phyloP scores from a whole-genome alignment of 371 early-diverging fungal species.

The Zychaea mexicana region DNA sequence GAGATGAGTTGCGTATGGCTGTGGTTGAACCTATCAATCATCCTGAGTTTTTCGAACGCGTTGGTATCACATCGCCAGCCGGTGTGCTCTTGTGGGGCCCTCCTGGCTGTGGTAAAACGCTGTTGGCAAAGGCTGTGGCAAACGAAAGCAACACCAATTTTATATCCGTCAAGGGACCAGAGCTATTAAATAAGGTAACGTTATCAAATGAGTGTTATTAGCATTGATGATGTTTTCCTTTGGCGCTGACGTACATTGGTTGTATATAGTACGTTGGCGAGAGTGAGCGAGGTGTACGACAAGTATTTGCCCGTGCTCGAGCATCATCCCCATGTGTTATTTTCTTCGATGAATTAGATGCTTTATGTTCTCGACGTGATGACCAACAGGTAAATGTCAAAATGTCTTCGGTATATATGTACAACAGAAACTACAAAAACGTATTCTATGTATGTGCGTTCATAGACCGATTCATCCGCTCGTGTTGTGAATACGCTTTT shows the following conservation, averaged over 20 bases:
- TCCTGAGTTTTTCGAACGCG: slow-evolving; percentile 88
- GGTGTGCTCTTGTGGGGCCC: slow-evolving; percentile 99
- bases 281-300: slow-evolving; percentile 97
- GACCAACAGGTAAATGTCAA: slow-evolving; percentile 72
- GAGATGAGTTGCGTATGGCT: slow-evolving; percentile 94
- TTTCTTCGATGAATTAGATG: slow-evolving; percentile 99
- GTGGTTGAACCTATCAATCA: slow-evolving; percentile 96
- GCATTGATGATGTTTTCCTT: background rate
- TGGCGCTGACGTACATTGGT: too few species aligned
- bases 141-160: slow-evolving; percentile 98
- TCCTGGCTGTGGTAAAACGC: slow-evolving; percentile 99
- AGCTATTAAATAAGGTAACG: slow-evolving; percentile 93
- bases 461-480: slow-evolving; percentile 84
- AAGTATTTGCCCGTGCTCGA: slow-evolving; percentile 97
- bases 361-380: slow-evolving; percentile 80
- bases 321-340: slow-evolving; percentile 96
- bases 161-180: slow-evolving; percentile 99
- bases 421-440: background rate
- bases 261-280: slow-evolving; percentile 95
- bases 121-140: slow-evolving; percentile 98
- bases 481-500: slow-evolving; percentile 98
- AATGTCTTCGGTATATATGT: slow-evolving; percentile 6
- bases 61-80: slow-evolving; percentile 93
- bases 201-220: background rate
- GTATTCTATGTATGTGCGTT: background rate